phyloP scores from a whole-genome alignment of 2,329 filamentous ascomycete species.

The Microdochium trichocladiopsis region DNA sequence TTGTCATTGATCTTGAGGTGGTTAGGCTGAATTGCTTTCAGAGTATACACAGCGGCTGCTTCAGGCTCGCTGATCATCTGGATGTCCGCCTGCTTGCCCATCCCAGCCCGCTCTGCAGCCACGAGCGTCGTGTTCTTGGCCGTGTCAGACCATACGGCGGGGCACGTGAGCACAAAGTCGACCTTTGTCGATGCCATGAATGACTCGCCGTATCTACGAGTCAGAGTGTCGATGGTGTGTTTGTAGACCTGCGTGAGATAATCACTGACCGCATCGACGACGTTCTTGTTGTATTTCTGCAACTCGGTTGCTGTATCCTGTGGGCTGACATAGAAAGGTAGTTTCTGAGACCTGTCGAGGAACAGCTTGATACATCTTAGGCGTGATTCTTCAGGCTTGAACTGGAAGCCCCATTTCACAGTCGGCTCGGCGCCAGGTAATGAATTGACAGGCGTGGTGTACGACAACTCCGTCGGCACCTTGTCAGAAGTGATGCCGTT shows the following conservation, averaged over 20 bases:
- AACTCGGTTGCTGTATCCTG: constrained; percentile 71
- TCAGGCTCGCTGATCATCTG: constrained; percentile 79
- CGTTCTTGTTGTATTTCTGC: constrained; percentile 67
- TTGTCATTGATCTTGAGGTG: constrained; percentile 62
- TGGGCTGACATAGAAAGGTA: constrained; percentile 73
- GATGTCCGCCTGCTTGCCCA: constrained; percentile 63
- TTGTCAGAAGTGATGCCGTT: constrained; percentile 87
- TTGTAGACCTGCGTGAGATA: constrained; percentile 70
- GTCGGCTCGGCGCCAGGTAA: constrained; percentile 33
- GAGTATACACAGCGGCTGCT: constrained; percentile 71
- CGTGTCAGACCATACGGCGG: constrained; percentile 77
- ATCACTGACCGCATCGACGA: constrained; percentile 72
- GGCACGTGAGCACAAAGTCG: constrained; percentile 74
- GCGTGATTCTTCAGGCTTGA: constrained; percentile 68
- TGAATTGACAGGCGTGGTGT: constrained; percentile 35
- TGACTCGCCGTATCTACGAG: constrained; percentile 65
- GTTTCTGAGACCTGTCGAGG: constrained; percentile 71
- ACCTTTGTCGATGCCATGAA: constrained; percentile 73
- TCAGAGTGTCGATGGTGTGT: constrained; percentile 74
- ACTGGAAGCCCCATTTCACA: constrained; percentile 76
- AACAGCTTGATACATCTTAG: constrained; percentile 81
- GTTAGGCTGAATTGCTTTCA: constrained; percentile 73
- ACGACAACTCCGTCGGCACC: constrained; percentile 73
- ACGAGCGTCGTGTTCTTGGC: constrained; percentile 79
- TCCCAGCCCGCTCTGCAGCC: constrained; percentile 71